Conservation (phyloP, 768 basidiomycete genomes). For the Astraeus odoratus region DNA sequence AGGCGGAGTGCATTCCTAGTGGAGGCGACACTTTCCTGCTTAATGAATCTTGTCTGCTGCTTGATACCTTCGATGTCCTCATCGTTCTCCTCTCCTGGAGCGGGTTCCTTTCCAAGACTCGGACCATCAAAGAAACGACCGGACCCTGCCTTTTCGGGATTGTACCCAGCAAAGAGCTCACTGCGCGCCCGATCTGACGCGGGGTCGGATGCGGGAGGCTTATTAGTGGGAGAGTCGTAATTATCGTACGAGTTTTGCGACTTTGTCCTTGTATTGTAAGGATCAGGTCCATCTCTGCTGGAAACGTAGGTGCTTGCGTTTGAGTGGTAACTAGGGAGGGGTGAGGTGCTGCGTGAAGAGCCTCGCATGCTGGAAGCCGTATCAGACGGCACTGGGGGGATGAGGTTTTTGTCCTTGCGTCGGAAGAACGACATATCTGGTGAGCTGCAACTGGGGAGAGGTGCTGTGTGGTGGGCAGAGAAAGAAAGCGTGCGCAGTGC, state of each 20-base stretch:
- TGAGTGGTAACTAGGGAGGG: slow-evolving; percentile 41
- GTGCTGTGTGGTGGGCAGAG: neutral
- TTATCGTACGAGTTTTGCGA: slow-evolving; percentile 22
- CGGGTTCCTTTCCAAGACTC: slow-evolving; percentile 34
- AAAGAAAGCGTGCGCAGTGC: neutral
- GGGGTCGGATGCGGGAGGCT: slow-evolving; percentile 12
- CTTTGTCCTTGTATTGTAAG: slow-evolving; percentile 32
- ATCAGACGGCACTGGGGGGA: slow-evolving; percentile 56
- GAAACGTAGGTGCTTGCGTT: slow-evolving; percentile 57
- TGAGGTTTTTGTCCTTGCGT: slow-evolving; percentile 55
- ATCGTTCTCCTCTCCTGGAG: slow-evolving; percentile 67
- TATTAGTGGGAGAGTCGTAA: slow-evolving; percentile 10
- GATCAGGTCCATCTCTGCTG: slow-evolving; percentile 59
- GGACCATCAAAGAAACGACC: slow-evolving; percentile 70
- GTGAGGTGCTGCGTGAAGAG: slow-evolving; percentile 29
- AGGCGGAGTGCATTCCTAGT: slow-evolving; percentile 89
- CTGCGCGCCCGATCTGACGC: slow-evolving; percentile 60
- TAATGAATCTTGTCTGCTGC: slow-evolving; percentile 78
- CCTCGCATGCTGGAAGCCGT: slow-evolving; percentile 19
- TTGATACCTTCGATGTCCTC: slow-evolving; percentile 95
- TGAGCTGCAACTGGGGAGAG: neutral
- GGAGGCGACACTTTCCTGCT: slow-evolving; percentile 87
- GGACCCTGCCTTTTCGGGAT: slow-evolving; percentile 49
- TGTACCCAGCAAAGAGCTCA: slow-evolving; percentile 72
- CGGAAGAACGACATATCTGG: slow-evolving; percentile 39